Base-by-base conservation (phyloP, 2,329 filamentous ascomycete species). In the Drechslera avenae region DNA sequence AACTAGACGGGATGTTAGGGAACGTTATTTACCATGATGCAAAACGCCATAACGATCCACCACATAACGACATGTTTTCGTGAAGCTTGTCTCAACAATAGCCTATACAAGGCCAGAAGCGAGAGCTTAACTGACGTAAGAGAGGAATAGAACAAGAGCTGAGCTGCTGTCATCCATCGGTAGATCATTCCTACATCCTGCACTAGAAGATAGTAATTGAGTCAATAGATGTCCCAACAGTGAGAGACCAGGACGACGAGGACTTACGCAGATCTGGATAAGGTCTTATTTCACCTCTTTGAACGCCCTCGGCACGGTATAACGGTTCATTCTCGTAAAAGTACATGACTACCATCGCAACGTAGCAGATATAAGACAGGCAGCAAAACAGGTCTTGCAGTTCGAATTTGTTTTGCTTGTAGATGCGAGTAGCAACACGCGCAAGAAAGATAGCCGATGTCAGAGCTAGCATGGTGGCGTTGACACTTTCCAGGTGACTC, bases 121-220 rank as follows among this genome's bases (percentile, higher is more conserved):
- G 50, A 59, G 36, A 58, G 49, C 34, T 54, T 54, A 3, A 48
- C 50, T 1, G 45, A 41, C 14, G 56, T 26, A 4, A 56, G 35
- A 10, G 54, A 32, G 10, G 48, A 52, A 18, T 58, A 58, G 40
- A 58, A 58, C 57, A 34, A 66, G 44, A 75, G 66, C n/a, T 71
- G 71, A 14, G 66, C 70, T 6, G 69, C 66, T 39, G 75, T 74
- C 46, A 76, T 71, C 14, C 72, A 59, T 40, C 68, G 69, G 21
- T 73, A 57, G 50, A 75, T 62, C 10, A 55, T 41, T 1, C 63
- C 35, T 2, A 57, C 56, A 37, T 76, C 74, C 1, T 69, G 39
- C 21, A 48, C 41, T 6, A 74, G 75, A 0, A 60, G 56, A 7
- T 48, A 28, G 5, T 68, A 66, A 3, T 41, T 39, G 17, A 52